Evolutionary conservation across 2,329 filamentous ascomycete species (phyloP), one percentile per base, ranked within the genome.

Genomic region (Fusarium albosuccineum): DNA sequence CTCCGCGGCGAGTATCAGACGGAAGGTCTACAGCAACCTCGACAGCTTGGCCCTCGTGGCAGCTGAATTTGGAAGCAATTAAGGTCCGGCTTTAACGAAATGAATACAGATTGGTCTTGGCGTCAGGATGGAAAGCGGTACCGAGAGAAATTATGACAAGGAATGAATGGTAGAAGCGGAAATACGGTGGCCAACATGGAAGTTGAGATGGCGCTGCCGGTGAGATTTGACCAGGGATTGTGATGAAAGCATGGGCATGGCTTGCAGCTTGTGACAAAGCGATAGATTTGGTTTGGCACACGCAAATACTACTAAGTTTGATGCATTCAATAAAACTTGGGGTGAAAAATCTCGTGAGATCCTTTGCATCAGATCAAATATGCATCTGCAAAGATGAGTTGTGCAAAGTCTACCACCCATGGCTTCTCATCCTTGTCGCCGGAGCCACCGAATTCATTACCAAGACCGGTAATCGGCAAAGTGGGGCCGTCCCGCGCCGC

Each of bases 401-500:
- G n/a, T n/a, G n/a, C n/a, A n/a, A n/a, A n/a, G n/a, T n/a, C n/a
- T n/a, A n/a, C n/a, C n/a, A n/a, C n/a, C n/a, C n/a, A n/a, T n/a
- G n/a, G n/a, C n/a, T n/a, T n/a, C n/a, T n/a, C n/a, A n/a, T n/a
- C n/a, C n/a, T n/a, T n/a, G n/a, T n/a, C n/a, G n/a, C 30, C 30
- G 30, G 30, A 11, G 30, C 30, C 8, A 3, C 30, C 30, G 53
- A 10, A 48, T 49, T 49, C 44, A n/a, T 27, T 30, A 51, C 66
- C 54, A 50, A 62, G n/a, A 29, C 44, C 59, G 61, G 62, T 59
- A 62, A 62, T 56, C 67, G 72, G 71, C 30, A 65, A 9, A 13
- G 68, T 70, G 72, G 71, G 67, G 66, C 67, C 72, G 70, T 37
- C 17, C 22, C 53, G 11, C 55, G 44, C 41, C 63, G 29, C 63